Percentiles rank a stretch among this genome's conserved stretches.
Evolutionary conservation across 2,329 filamentous ascomycete genomes (phyloP).

Genomic region (Fusarium sp.): DNA sequence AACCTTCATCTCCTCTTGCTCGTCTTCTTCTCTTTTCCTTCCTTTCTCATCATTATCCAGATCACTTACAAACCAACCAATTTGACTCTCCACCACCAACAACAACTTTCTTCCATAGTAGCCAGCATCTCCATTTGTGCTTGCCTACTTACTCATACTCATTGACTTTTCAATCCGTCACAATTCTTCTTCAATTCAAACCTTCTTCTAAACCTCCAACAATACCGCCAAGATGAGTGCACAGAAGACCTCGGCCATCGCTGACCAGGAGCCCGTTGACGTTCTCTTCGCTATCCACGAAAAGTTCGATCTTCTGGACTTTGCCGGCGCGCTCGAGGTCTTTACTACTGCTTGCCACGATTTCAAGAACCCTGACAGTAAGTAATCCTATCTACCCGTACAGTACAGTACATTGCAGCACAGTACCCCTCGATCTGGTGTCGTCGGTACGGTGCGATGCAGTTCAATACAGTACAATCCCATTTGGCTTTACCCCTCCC

Average conservation of each 20-base stretch:
- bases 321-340: conserved; percentile 66
- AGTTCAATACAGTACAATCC: neutral
- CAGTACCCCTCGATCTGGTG: conserved; percentile 13
- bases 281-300: conserved; percentile 70
- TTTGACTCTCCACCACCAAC: conserved; percentile 24
- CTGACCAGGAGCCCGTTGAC: conserved; percentile 67
- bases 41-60: conserved; percentile 42
- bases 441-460: neutral
- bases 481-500: conserved; percentile 37
- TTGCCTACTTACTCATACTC: conserved; percentile 24
- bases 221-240: conserved; percentile 64
- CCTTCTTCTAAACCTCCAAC: conserved; percentile 34
- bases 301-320: conserved; percentile 70
- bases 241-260: conserved; percentile 68
- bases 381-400: conserved; percentile 44
- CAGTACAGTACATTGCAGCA: neutral
- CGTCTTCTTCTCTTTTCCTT: conserved; percentile 40
- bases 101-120: conserved; percentile 13
- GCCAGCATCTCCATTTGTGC: conserved; percentile 30
- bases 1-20: conserved; percentile 40
- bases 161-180: conserved; percentile 30
- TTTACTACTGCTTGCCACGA: conserved; percentile 64
- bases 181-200: conserved; percentile 39
- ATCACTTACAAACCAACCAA: conserved; percentile 35
- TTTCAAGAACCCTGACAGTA: conserved; percentile 63